Percentiles rank a stretch among this genome's conserved stretches.
Conservation (phyloP, 169 alveolate species). For the Plasmodium billcollinsi region DNA sequence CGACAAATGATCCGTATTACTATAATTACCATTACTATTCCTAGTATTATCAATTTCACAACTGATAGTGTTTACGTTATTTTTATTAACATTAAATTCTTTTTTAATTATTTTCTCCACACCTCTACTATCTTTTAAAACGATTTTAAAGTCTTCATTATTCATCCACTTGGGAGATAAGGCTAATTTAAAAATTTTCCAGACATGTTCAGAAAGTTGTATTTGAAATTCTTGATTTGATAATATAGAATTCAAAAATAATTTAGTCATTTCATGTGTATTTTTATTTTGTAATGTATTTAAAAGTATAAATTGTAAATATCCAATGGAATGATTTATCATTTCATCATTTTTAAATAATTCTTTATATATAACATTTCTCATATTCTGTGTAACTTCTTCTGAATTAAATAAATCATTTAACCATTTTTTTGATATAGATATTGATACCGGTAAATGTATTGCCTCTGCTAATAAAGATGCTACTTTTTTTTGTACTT, state of each 20-base stretch:
- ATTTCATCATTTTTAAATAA: constrained; percentile 34
- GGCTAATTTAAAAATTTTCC: constrained; percentile 46
- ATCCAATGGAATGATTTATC: constrained; percentile 16
- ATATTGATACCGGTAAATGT: constrained; percentile 24
- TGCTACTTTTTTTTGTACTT: constrained; percentile 15
- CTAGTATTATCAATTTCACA: too few species aligned
- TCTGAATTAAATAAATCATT: constrained; percentile 22
- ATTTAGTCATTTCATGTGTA: constrained; percentile 14
- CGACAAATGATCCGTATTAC: too few species aligned
- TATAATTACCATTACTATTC: too few species aligned
- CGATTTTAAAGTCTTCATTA: constrained; percentile 14
- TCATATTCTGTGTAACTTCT: constrained; percentile 12
- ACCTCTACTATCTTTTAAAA: not conserved
- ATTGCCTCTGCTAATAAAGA: constrained; percentile 15
- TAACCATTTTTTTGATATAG: constrained; percentile 18
- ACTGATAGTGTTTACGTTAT: too few species aligned
- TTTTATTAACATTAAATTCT: too few species aligned
- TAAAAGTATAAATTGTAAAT: constrained; percentile 7
- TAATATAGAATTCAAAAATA: constrained; percentile 16
- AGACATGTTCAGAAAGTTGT: constrained; percentile 16
- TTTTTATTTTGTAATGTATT: constrained; percentile 12
- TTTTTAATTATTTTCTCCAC: too few species aligned
- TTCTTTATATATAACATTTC: constrained; percentile 29
- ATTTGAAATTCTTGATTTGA: constrained; percentile 44
- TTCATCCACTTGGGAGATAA: constrained; percentile 38